These are phyloP conservation scores for Ceratocystis ficicola DNA, from an alignment of 2,329 filamentous ascomycete genomes.

Conservation along the genomic window DNA sequence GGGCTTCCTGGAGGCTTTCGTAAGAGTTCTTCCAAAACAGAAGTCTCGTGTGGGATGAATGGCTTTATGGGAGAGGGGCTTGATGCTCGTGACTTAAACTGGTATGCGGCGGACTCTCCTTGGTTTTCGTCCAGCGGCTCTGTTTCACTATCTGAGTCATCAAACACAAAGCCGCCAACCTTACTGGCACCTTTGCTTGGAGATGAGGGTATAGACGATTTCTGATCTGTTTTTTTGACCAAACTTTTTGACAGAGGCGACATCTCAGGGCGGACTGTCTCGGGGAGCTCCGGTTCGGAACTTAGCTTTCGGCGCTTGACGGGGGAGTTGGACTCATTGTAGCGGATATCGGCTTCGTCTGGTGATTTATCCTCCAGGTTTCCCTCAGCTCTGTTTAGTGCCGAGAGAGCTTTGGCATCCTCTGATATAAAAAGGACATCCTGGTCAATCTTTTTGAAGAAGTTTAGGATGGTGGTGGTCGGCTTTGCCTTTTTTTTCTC, in stretches of 20 bases:
- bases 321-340: constrained; percentile 24
- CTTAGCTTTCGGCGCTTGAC: constrained; percentile 36
- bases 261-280: not conserved
- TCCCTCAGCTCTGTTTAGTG: constrained; percentile 29
- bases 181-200: constrained; percentile 23
- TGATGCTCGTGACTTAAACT: constrained; percentile 24
- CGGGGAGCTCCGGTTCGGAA: constrained; percentile 22
- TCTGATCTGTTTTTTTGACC: not conserved
- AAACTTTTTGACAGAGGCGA: not conserved
- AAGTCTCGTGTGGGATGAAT: constrained; percentile 28
- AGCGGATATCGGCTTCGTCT: constrained; percentile 17
- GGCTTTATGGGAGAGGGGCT: constrained; percentile 24
- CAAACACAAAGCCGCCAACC: constrained; percentile 45
- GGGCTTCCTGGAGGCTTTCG: not conserved
- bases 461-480: constrained; percentile 59
- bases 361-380: constrained; percentile 26
- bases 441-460: constrained; percentile 57
- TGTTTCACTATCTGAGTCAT: constrained; percentile 53
- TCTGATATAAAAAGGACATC: constrained; percentile 22
- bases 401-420: constrained; percentile 26
- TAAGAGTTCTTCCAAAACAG: constrained; percentile 18
- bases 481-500: constrained; percentile 32
- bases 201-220: constrained; percentile 22
- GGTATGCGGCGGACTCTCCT: constrained; percentile 9
- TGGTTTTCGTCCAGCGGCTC: constrained; percentile 25